Conservation (phyloP, 306 rosid species). For the Sindora glabra region DNA sequence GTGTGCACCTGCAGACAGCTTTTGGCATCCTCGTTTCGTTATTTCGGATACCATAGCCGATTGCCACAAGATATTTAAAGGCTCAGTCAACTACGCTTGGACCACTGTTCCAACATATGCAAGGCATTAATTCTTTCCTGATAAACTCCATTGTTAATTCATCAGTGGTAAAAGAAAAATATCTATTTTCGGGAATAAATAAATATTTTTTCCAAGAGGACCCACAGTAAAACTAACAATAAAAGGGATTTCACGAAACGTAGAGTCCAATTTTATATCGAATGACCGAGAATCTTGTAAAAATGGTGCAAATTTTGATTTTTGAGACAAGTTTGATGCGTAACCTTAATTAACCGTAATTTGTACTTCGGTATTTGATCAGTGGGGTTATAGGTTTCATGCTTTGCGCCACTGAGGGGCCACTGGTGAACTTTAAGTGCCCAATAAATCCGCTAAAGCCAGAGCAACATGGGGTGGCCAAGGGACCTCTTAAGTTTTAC, state of each 20-base stretch:
- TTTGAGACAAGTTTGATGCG: too few species aligned
- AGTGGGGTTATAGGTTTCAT: slow-evolving; percentile 78
- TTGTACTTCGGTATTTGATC: background rate
- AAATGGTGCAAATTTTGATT: too few species aligned
- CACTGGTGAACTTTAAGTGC: slow-evolving; percentile 46
- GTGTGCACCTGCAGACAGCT: slow-evolving; percentile 63
- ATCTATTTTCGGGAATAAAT: too few species aligned
- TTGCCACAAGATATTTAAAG: slow-evolving; percentile 40
- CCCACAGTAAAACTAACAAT: too few species aligned
- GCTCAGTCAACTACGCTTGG: slow-evolving; percentile 66
- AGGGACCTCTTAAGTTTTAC: slow-evolving; percentile 52
- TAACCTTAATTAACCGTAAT: background rate
- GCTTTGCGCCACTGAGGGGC: slow-evolving; percentile 65
- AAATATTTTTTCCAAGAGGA: too few species aligned
- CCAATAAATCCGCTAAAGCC: slow-evolving; percentile 45
- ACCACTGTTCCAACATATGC: slow-evolving; percentile 65
- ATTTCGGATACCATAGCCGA: slow-evolving; percentile 27
- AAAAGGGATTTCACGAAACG: too few species aligned
- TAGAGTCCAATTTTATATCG: too few species aligned
- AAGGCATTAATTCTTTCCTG: too few species aligned
- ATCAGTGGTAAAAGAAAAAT: too few species aligned
- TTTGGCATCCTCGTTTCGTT: slow-evolving; percentile 37
- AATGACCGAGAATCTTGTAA: too few species aligned
- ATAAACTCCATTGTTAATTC: too few species aligned
- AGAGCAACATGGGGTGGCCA: slow-evolving; percentile 33